phyloP scores from a whole-genome alignment of 768 basidiomycete species.

The Psilocybe azurescens region DNA sequence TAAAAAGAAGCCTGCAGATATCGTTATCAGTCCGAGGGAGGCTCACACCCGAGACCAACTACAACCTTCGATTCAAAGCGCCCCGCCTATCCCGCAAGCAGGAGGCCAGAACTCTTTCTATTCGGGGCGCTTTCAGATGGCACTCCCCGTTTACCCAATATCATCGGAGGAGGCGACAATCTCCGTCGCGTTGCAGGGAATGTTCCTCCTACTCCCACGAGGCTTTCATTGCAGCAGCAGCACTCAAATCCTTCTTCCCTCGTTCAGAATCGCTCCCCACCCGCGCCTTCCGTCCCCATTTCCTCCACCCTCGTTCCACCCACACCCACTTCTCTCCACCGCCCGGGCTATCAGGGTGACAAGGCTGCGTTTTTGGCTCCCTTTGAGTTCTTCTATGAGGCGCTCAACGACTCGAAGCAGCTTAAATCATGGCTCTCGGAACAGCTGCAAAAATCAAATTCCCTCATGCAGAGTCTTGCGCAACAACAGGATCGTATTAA shows the following conservation, averaged over 20 bases:
- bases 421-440: slow-evolving; percentile 79
- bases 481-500: slow-evolving; percentile 70
- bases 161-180: slow-evolving; percentile 47
- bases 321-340: slow-evolving; percentile 70
- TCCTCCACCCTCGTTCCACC: slow-evolving; percentile 70
- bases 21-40: slow-evolving; percentile 76
- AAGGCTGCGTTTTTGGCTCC: slow-evolving; percentile 82
- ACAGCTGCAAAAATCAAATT: slow-evolving; percentile 68
- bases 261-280: slow-evolving; percentile 41
- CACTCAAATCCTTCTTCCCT: slow-evolving; percentile 20
- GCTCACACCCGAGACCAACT: slow-evolving; percentile 56
- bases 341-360: slow-evolving; percentile 63
- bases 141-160: slow-evolving; percentile 65
- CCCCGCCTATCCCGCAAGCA: slow-evolving; percentile 68
- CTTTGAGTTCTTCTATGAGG: slow-evolving; percentile 86
- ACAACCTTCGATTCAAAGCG: slow-evolving; percentile 76
- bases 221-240: slow-evolving; percentile 29
- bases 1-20: slow-evolving; percentile 80
- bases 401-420: slow-evolving; percentile 79
- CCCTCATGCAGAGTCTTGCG: slow-evolving; percentile 54
- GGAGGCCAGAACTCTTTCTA: slow-evolving; percentile 43
- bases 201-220: slow-evolving; percentile 77
- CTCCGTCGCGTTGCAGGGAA: slow-evolving; percentile 57
- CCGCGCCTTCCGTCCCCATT: slow-evolving; percentile 55
- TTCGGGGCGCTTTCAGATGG: slow-evolving; percentile 47